Conservation (phyloP, 331 rosid species). For the Telfairia occidentalis region DNA sequence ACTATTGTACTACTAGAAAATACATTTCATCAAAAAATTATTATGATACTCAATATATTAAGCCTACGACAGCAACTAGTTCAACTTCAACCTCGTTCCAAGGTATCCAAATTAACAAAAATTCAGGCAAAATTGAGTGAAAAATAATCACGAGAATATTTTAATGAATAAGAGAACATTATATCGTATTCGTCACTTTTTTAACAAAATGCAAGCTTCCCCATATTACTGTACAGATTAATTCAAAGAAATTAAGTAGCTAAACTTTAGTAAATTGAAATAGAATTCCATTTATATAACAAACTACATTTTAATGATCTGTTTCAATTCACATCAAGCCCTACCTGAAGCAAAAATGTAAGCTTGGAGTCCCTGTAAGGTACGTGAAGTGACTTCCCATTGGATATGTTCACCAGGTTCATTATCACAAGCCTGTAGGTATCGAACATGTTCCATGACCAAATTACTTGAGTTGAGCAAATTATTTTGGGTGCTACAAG, state of each 20-base stretch:
- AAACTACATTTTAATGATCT: neutral
- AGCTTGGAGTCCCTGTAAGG: constrained; percentile 97
- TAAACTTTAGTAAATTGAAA: neutral
- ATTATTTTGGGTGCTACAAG: neutral
- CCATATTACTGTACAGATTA: neutral
- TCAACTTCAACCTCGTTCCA: neutral
- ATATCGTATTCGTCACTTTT: neutral
- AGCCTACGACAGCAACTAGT: neutral
- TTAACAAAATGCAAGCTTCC: neutral
- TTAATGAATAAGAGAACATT: neutral
- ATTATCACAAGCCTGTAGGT: constrained; percentile 88
- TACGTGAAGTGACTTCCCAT: constrained; percentile 89
- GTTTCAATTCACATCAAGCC: constrained; percentile 15
- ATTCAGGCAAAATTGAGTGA: neutral
- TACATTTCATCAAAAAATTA: neutral
- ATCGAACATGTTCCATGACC: neutral
- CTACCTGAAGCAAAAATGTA: constrained; percentile 94
- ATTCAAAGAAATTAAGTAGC: neutral
- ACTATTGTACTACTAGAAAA: neutral
- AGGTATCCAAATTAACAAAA: neutral
- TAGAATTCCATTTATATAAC: neutral
- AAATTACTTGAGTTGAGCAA: neutral
- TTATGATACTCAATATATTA: neutral
- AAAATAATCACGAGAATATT: neutral
- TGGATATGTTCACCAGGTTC: constrained; percentile 75